A percentile compares a stretch with the other conserved stretches of the same genome.
Conservation (phyloP, 2,329 filamentous ascomycete genomes). For the Rugonectria rugulosa region DNA sequence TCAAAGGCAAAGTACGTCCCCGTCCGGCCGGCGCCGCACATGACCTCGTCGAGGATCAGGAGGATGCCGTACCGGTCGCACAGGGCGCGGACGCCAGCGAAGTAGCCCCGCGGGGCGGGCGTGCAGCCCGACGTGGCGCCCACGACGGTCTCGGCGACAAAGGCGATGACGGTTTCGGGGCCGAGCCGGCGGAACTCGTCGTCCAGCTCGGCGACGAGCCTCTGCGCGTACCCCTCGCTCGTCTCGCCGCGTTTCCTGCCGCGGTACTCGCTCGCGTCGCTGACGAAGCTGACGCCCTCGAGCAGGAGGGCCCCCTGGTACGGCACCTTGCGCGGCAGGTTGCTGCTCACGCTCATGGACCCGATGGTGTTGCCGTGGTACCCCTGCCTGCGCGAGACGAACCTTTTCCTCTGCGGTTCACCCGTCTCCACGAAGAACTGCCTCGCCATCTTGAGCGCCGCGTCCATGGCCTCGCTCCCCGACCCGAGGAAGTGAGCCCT, state of each 20-base stretch:
- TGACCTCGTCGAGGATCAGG: slow-evolving; percentile 81
- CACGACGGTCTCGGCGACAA: slow-evolving; percentile 77
- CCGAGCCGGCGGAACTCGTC: slow-evolving; percentile 70
- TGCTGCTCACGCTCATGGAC: slow-evolving; percentile 69
- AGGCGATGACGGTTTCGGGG: slow-evolving; percentile 72
- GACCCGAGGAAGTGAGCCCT: slow-evolving; percentile 48
- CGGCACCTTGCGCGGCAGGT: slow-evolving; percentile 64
- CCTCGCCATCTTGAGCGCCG: slow-evolving; percentile 56
- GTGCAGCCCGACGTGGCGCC: slow-evolving; percentile 74
- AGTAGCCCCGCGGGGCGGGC: slow-evolving; percentile 71
- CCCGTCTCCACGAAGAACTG: slow-evolving; percentile 56
- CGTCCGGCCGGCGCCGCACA: slow-evolving; percentile 71
- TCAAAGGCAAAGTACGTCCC: slow-evolving; percentile 70
- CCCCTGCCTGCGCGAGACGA: slow-evolving; percentile 52
- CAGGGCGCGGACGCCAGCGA: slow-evolving; percentile 70
- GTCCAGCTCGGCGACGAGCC: slow-evolving; percentile 71
- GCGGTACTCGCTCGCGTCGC: slow-evolving; percentile 72
- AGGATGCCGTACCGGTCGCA: slow-evolving; percentile 77
- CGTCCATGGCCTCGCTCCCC: slow-evolving; percentile 53
- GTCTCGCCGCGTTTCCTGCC: slow-evolving; percentile 59
- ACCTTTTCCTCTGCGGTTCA: slow-evolving; percentile 44
- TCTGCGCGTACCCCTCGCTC: slow-evolving; percentile 64
- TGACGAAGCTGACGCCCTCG: slow-evolving; percentile 65
- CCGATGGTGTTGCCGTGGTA: slow-evolving; percentile 66
- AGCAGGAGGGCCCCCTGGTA: slow-evolving; percentile 55